Percentiles rank a stretch among this genome's conserved stretches.
Conservation (phyloP, 768 basidiomycete genomes). For the Tulasnella sp. region DNA sequence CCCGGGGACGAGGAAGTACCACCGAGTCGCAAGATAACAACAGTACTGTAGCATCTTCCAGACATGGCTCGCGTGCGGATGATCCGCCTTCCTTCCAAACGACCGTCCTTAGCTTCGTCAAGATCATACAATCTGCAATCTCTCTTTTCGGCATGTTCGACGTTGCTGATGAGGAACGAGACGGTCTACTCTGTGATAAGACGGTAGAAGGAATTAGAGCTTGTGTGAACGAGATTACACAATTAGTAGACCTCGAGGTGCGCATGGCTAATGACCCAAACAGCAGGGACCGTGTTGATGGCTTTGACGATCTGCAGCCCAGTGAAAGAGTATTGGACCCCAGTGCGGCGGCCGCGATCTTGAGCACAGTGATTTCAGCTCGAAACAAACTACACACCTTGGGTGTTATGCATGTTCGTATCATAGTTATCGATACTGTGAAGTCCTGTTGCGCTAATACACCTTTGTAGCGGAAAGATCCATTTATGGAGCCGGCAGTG, state of each 20-base stretch:
- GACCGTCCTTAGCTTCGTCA: constrained; percentile 67
- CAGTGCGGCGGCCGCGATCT: constrained; percentile 52
- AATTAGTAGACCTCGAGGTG: constrained; percentile 51
- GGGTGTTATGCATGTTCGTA: constrained; percentile 35
- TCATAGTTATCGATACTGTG: neutral
- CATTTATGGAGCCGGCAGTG: constrained; percentile 57
- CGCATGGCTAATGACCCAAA: constrained; percentile 1
- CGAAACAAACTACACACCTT: constrained; percentile 61
- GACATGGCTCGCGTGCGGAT: neutral
- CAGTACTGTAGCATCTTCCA: neutral
- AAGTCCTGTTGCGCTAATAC: constrained; percentile 16
- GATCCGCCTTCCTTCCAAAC: constrained; percentile 40
- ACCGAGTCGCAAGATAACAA: neutral
- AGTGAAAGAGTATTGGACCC: constrained; percentile 69
- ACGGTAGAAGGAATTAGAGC: constrained; percentile 59
- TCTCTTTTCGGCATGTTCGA: constrained; percentile 58
- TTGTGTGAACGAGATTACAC: constrained; percentile 60
- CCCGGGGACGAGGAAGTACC: neutral
- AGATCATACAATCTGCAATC: constrained; percentile 60
- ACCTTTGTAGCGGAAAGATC: constrained; percentile 53
- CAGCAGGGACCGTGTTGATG: neutral
- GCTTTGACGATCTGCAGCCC: constrained; percentile 32
- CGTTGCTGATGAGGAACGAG: constrained; percentile 30
- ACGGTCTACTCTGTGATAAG: constrained; percentile 69
- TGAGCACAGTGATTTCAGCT: constrained; percentile 55